Evolutionary conservation across 2,329 filamentous ascomycete genomes (phyloP).

Genomic region (Lachnellula willkommii): DNA sequence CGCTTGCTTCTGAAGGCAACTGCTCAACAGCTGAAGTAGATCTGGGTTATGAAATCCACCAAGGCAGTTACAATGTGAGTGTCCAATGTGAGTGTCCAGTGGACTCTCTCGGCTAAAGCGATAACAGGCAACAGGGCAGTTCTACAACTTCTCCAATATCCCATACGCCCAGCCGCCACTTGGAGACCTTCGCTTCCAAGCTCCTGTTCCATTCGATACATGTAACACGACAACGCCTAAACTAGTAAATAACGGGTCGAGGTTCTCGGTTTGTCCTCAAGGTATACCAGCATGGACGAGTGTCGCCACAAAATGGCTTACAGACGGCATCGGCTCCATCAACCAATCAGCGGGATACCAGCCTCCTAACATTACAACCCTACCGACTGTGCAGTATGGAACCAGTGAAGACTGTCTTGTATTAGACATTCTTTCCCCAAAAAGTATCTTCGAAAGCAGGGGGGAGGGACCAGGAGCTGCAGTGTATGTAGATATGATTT

Average conservation of each 20-base stretch:
- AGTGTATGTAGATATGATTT: constrained; percentile 9
- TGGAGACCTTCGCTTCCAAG: constrained; percentile 39
- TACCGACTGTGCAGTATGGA: constrained; percentile 6
- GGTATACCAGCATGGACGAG: constrained; percentile 34
- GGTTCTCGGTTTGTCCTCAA: constrained; percentile 34
- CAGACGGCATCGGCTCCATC: constrained; percentile 27
- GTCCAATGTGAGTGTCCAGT: background rate
- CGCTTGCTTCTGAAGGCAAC: background rate
- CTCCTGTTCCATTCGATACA: constrained; percentile 30
- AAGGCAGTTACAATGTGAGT: constrained; percentile 40
- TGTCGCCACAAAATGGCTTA: constrained; percentile 35
- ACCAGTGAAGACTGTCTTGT: constrained; percentile 43
- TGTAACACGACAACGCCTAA: constrained; percentile 17
- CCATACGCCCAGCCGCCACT: constrained; percentile 39
- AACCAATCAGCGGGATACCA: constrained; percentile 9
- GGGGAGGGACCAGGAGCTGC: constrained; percentile 8
- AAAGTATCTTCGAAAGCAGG: constrained; percentile 28
- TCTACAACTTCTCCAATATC: constrained; percentile 37
- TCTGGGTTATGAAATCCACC: constrained; percentile 48
- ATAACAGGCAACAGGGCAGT: constrained; percentile 26
- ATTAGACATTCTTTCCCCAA: constrained; percentile 42
- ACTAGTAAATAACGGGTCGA: constrained; percentile 31
- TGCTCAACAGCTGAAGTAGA: constrained; percentile 35
- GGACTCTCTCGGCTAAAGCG: background rate
- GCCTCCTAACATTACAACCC: constrained; percentile 8